These are phyloP conservation scores for Zygosaccharomyces bailii DNA, from an alignment of 805 yeast genomes.

Conservation along the genomic window DNA sequence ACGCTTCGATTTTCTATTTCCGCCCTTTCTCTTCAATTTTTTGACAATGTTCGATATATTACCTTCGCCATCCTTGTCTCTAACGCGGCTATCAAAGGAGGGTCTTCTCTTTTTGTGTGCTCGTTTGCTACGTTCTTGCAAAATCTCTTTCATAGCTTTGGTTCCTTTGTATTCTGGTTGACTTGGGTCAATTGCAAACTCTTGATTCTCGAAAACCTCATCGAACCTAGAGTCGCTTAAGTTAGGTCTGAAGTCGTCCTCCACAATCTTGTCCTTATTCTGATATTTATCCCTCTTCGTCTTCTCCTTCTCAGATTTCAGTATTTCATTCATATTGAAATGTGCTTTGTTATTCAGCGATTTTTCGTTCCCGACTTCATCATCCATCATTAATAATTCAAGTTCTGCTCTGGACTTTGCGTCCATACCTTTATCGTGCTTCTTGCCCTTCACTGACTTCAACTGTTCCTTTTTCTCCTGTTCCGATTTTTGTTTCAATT, in stretches of 20 bases:
- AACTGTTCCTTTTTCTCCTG: conserved; percentile 47
- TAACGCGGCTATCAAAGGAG: conserved; percentile 10
- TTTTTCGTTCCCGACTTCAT: conserved; percentile 41
- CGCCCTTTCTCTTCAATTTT: conserved; percentile 47
- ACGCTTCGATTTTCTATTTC: conserved; percentile 16
- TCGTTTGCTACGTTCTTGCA: conserved; percentile 69
- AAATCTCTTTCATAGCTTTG: conserved; percentile 74
- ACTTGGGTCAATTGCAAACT: conserved; percentile 92
- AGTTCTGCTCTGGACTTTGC: conserved; percentile 59
- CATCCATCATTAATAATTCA: conserved; percentile 70
- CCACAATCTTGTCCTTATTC: conserved; percentile 48
- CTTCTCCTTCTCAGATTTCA: conserved; percentile 68
- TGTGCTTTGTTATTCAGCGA: conserved; percentile 48
- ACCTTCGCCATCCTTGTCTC: conserved; percentile 3
- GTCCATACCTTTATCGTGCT: conserved; percentile 29
- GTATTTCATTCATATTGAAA: conserved; percentile 73
- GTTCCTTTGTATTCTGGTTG: conserved; percentile 88
- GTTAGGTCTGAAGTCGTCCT: conserved; percentile 61
- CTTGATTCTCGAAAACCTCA: conserved; percentile 79
- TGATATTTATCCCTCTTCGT: conserved; percentile 46
- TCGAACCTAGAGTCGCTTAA: conserved; percentile 81
- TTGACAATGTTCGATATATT: conserved; percentile 40
- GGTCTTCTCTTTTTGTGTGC: conserved; percentile 25
- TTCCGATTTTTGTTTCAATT: conserved; percentile 49
- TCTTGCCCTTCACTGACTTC: conserved; percentile 31